These are phyloP conservation scores for Acephala macrosclerotiorum DNA, from an alignment of 2,329 filamentous ascomycete species.

Conservation along the genomic window DNA sequence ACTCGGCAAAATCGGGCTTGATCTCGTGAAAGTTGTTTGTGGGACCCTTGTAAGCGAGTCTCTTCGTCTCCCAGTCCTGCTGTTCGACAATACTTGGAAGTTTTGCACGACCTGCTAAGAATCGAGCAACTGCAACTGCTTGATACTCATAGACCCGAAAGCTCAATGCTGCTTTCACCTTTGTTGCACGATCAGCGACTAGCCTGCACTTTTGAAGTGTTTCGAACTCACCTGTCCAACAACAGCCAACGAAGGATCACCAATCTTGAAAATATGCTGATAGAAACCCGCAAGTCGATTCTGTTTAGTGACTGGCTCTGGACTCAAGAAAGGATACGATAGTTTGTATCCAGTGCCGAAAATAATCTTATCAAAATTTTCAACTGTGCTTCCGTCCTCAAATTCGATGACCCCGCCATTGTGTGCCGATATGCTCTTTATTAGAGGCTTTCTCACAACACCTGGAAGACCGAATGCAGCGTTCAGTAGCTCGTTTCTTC, in stretches of 20 bases:
- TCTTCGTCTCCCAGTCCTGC: slow-evolving; percentile 60
- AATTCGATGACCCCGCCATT: slow-evolving; percentile 56
- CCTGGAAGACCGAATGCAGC: slow-evolving; percentile 63
- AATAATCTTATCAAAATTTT: slow-evolving; percentile 65
- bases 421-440: slow-evolving; percentile 48
- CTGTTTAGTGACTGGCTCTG: slow-evolving; percentile 54
- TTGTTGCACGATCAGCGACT: background rate
- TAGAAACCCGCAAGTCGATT: slow-evolving; percentile 62
- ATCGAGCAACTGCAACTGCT: slow-evolving; percentile 63
- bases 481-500: slow-evolving; percentile 58
- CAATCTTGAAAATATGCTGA: slow-evolving; percentile 60
- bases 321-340: slow-evolving; percentile 63
- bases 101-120: slow-evolving; percentile 59
- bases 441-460: slow-evolving; percentile 53
- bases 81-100: slow-evolving; percentile 58
- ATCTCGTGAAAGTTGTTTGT: slow-evolving; percentile 61
- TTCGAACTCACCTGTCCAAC: slow-evolving; percentile 56
- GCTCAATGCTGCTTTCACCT: slow-evolving; percentile 58
- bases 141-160: slow-evolving; percentile 75
- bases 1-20: slow-evolving; percentile 64
- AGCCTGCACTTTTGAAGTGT: background rate
- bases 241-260: slow-evolving; percentile 61
- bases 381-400: slow-evolving; percentile 57
- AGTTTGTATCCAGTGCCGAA: slow-evolving; percentile 71
- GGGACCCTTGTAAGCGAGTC: slow-evolving; percentile 59